Percentiles rank a stretch among this genome's conserved stretches.
phyloP scores from a whole-genome alignment of 345 rosid genomes.

The Citrus inodora region DNA sequence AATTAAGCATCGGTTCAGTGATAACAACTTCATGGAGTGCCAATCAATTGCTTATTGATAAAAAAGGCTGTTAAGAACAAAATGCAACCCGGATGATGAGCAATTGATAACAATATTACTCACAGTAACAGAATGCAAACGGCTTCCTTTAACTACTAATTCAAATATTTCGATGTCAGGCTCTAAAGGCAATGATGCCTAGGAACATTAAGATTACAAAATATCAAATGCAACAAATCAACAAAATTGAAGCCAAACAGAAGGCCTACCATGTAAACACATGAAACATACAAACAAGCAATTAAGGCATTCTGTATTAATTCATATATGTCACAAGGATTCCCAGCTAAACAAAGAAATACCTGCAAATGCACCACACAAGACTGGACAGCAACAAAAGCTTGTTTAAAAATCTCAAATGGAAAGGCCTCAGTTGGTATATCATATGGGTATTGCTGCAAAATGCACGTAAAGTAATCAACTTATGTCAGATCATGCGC shows the following conservation, averaged over 20 bases:
- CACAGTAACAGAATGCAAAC: neutral
- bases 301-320: neutral
- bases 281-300: neutral
- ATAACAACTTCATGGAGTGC: neutral
- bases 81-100: neutral
- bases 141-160: neutral
- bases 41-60: neutral
- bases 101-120: constrained; percentile 1
- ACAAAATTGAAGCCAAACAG: neutral
- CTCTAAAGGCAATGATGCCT: neutral
- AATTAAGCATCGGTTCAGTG: neutral
- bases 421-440: constrained; percentile 95
- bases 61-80: neutral
- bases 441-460: constrained; percentile 96
- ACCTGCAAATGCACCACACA: constrained; percentile 99
- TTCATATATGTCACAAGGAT: neutral
- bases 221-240: neutral
- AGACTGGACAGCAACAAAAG: constrained; percentile 94
- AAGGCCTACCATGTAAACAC: neutral
- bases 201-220: neutral
- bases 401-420: constrained; percentile 94
- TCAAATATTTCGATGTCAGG: neutral
- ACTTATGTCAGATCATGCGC: neutral
- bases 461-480: constrained; percentile 20
- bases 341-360: constrained; percentile 6